These are phyloP conservation scores for Cairneyella variabilis DNA, from an alignment of 495 filamentous ascomycete species.

Conservation along the genomic window DNA sequence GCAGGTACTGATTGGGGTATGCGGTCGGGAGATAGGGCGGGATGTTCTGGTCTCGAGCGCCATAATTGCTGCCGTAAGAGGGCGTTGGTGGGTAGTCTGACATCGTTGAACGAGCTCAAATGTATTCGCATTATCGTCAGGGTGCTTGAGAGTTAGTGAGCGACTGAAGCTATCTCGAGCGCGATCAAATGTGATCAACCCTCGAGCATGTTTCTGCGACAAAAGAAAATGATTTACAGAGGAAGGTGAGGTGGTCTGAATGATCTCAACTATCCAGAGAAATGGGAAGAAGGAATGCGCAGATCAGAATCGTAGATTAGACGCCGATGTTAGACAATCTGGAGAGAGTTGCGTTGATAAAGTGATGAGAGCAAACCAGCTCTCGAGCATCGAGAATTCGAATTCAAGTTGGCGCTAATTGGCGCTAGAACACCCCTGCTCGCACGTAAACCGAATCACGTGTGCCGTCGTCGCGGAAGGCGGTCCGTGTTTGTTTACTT, in stretches of 20 bases:
- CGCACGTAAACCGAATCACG: too few species aligned
- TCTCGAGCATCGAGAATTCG: too few species aligned
- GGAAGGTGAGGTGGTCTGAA: slow-evolving; percentile 2
- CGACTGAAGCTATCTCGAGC: not conserved
- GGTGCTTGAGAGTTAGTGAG: slow-evolving; percentile 7
- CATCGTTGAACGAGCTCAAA: slow-evolving; percentile 35
- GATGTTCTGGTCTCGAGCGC: slow-evolving; percentile 16
- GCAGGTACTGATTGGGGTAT: slow-evolving; percentile 22
- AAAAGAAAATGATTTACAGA: slow-evolving; percentile 13
- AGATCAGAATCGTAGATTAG: slow-evolving; percentile 7
- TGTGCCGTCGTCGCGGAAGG: too few species aligned
- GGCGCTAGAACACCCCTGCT: too few species aligned
- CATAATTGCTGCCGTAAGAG: slow-evolving; percentile 41
- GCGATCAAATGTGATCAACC: slow-evolving; percentile 7
- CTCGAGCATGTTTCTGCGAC: slow-evolving; percentile 21
- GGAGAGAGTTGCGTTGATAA: not conserved
- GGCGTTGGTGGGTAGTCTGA: slow-evolving; percentile 52
- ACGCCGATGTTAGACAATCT: not conserved
- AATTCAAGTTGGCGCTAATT: too few species aligned
- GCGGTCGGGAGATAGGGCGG: slow-evolving; percentile 18
- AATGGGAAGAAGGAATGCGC: slow-evolving; percentile 5
- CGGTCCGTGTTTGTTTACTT: slow-evolving; percentile 7
- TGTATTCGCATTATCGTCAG: slow-evolving; percentile 16
- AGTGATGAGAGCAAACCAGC: too few species aligned
- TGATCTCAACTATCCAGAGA: slow-evolving; percentile 12